Percentiles rank a stretch among this genome's conserved stretches.
These are phyloP conservation scores for Paecilomyces variotii DNA, from an alignment of 2,329 filamentous ascomycete species.

Conservation along the genomic window DNA sequence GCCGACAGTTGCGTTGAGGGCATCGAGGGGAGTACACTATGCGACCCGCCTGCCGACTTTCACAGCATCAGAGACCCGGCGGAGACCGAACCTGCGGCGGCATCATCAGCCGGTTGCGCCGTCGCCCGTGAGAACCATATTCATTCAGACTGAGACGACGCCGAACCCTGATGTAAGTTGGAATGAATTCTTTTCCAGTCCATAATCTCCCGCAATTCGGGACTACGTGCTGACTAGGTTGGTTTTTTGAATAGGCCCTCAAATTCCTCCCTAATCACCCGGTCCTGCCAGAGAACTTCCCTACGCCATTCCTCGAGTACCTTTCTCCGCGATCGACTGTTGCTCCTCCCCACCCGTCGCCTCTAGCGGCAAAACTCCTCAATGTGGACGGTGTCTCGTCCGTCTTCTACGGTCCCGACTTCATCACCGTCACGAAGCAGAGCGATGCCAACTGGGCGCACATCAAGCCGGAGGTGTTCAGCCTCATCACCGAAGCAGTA, in stretches of 20 bases:
- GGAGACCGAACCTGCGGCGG: slow-evolving; percentile 38
- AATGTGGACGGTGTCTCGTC: slow-evolving; percentile 91
- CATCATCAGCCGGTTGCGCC: slow-evolving; percentile 31
- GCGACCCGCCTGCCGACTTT: slow-evolving; percentile 39
- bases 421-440: slow-evolving; percentile 93
- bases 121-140: slow-evolving; percentile 62
- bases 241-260: slow-evolving; percentile 45
- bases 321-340: slow-evolving; percentile 81
- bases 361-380: slow-evolving; percentile 81
- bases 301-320: slow-evolving; percentile 82
- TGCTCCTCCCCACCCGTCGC: slow-evolving; percentile 80
- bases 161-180: slow-evolving; percentile 74
- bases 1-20: slow-evolving; percentile 16
- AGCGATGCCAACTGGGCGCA: slow-evolving; percentile 86
- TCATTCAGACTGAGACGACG: slow-evolving; percentile 94
- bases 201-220: not conserved
- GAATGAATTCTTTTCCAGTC: not conserved
- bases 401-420: slow-evolving; percentile 89
- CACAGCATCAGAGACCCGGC: slow-evolving; percentile 39
- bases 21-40: slow-evolving; percentile 35
- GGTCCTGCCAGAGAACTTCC: slow-evolving; percentile 67
- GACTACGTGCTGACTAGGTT: not conserved
- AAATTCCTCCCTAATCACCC: slow-evolving; percentile 92
- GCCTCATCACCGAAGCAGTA: slow-evolving; percentile 86
- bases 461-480: slow-evolving; percentile 90